These are phyloP conservation scores for Ganoderma sinense DNA, from an alignment of 1,284 basidiomycete genomes.

Conservation along the genomic window DNA sequence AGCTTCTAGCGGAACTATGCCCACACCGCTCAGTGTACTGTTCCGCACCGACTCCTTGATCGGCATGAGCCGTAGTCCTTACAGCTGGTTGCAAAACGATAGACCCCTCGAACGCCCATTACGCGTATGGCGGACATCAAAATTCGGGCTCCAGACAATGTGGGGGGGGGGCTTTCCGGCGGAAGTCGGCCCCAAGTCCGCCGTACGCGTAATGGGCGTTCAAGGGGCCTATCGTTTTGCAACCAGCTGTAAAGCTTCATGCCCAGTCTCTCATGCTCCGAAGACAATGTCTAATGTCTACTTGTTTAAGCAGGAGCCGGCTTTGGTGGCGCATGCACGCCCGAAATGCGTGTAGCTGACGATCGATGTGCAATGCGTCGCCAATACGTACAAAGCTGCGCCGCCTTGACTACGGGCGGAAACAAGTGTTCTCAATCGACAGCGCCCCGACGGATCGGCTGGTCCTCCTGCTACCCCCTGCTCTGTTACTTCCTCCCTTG, in stretches of 20 bases:
- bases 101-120: too few species aligned
- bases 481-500: not conserved
- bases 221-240: too few species aligned
- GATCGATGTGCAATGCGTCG: not conserved
- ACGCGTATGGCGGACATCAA: too few species aligned
- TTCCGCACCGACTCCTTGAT: conserved; percentile 12
- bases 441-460: conserved; percentile 13
- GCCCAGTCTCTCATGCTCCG: conserved; percentile 8
- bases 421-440: not conserved
- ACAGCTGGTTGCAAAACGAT: too few species aligned
- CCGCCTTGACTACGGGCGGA: not conserved
- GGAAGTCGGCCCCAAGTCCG: too few species aligned
- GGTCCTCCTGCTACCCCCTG: conserved; percentile 4
- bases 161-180: too few species aligned
- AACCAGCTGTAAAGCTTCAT: not conserved
- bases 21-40: not conserved
- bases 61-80: conserved; percentile 9
- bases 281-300: conserved; percentile 13
- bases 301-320: not conserved
- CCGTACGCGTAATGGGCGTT: too few species aligned
- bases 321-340: conserved; percentile 3
- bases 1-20: conserved; percentile 11
- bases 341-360: conserved; percentile 3
- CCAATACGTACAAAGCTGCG: not conserved
- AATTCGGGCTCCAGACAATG: too few species aligned